Base-by-base conservation (phyloP, 768 basidiomycete species). In the Lyophyllum decastes region DNA sequence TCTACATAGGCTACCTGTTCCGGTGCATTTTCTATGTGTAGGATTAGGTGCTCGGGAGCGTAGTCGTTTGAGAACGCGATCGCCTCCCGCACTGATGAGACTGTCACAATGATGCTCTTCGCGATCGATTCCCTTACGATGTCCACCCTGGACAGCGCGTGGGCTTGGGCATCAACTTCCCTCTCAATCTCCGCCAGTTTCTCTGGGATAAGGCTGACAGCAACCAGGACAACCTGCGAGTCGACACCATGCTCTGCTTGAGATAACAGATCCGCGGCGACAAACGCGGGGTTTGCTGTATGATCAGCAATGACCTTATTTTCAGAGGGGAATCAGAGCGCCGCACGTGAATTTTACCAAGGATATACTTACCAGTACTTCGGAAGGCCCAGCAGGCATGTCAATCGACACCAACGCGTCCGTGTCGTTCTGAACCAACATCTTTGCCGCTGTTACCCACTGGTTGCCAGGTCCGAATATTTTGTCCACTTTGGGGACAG, bases 381-480 rank as follows among this genome's bases (percentile, higher is more conserved):
- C 97, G 3, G 92, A 95, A 26, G 97, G 97, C 7, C 97, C 97
- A 33, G 97, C 97, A 49, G 97, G 97, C 94, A 99, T 98, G 73
- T 99, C 97, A 66, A 98, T 99, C 16, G 93, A 91, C 7, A 98
- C 95, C 60, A 95, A 73, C 9, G 97, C 96, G 66, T 95, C 92
- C 12, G 95, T 95, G 69, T 99, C 97, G 72, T 98, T 99, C 70
- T 98, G 95, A 24, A 99, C 96, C 53, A 96, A 75, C 97, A 99
- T 98, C 78, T 99, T 99, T 51, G 96, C 97, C 1, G 97, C 97
- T 1, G 96, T 99, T 22, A 99, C 97, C 94, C 95, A 99, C 72
- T 98, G 97, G 70, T 99, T 99, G 24, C 97, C 97, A 6, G 97
- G 97, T 9, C 97, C 97, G 68, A 98, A 96, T 65, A 99, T 95